Base-by-base conservation (phyloP, 2,329 filamentous ascomycete genomes). In the Apiospora marii region DNA sequence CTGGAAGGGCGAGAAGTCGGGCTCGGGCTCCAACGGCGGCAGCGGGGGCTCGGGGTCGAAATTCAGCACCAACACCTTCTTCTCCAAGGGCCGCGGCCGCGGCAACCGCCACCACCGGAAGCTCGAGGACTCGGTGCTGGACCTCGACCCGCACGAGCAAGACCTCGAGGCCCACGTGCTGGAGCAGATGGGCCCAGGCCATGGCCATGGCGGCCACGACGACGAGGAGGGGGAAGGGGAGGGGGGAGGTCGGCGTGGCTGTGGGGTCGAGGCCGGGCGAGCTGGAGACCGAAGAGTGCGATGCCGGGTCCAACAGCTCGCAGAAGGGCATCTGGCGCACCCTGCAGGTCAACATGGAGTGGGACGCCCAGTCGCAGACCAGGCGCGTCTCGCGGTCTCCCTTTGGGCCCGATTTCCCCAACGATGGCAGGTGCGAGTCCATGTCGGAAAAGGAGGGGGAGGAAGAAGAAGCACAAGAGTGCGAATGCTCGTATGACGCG, bases 241-340 rank as follows among this genome's bases (percentile, higher is more conserved):
- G n/a, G n/a, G n/a, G n/a, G 12, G 4, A 16, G 10, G 41, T 13
- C 7, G 22, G n/a, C 41, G 5, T 10, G n/a, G 12, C 12, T 2
- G 10, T 41, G 10, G 37, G 37, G 37, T 8, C 8, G 37, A 41
- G 37, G 37, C 37, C 37, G 6, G 37, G 37, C 1, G 49, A 4
- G n/a, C 2, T 16, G 14, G 27, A 4, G n/a, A 27, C 14, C 2
- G 46, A 34, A 10, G 70, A 34, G 4, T 19, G 46, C 48, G 37
- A 67, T 27, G 43, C 19, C 13, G 43, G 37, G 6, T 68, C 64
- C 10, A 14, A 68, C 14, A 68, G 37, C 70, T 71, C 70, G 46
- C 70, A 27, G 7, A 53, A 67, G 53, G 70, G 70, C 30, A 71
- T 71, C 41, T 68, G 30, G 70, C 46, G 51, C 24, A 68, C 61